Evolutionary conservation across 225 moss, liverwort and hornwort species (phyloP), one percentile per base, ranked within the genome.

Genomic region (Marchantia polymorpha): DNA sequence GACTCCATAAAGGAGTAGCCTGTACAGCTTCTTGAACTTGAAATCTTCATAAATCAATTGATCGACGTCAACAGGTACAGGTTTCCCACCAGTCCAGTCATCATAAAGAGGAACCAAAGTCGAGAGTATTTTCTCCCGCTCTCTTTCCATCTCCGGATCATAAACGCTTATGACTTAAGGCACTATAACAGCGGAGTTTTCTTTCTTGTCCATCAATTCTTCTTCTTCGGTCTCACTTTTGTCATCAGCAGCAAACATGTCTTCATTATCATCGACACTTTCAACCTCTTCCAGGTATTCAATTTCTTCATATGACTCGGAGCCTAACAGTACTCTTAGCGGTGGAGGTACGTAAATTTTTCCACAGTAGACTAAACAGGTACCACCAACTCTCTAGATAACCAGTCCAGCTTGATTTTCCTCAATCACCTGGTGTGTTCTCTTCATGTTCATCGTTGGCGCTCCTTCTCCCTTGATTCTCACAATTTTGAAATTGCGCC

Each of bases 51-150:
- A 73, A 22, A 90, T 60, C 68, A 99, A 79, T 59, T 92, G 83
- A 86, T 99, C 99, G 50, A 83, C 99, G 85, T 99, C 99, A 13
- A 99, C 95, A 30, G 99, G 99, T 67, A 91, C 87, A 31, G 99
- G 99, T 50, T 87, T 90, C 80, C 74, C 88, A 48, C 99, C 99
- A 72, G 91, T 92, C 99, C 99, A 99, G 77, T 95, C 95, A 79
- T 86, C 89, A 77, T 95, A 99, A 50, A 90, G 92, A 56, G 95
- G 95, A 31, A 95, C 99, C 11, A 99, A 88, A 63, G 84, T 84
- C 76, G 90, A 90, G 82, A 99, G 81, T 78, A 95, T 91, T 68
- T 89, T 90, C 87, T 99, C 99, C 88, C 92, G 84, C 82, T 92
- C 89, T 63, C 26, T 60, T 72, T 86, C 84, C 77, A 84, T 73